Base-by-base conservation (phyloP, 2,329 filamentous ascomycete species). In the Tolypocladium sp. region DNA sequence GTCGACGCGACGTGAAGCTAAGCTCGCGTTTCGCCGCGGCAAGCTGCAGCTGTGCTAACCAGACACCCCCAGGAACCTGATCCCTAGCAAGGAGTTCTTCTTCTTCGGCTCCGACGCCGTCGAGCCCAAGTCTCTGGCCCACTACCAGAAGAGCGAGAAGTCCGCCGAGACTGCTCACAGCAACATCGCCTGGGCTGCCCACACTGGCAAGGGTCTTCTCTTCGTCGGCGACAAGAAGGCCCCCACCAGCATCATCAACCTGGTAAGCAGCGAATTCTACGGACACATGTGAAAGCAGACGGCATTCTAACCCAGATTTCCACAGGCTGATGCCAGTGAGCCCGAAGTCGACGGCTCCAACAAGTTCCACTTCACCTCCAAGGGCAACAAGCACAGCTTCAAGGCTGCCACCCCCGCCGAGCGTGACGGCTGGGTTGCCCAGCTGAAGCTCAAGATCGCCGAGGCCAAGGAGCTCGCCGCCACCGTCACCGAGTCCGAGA, bases 121-220 rank as follows among this genome's bases (percentile, higher is more conserved):
- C 61, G 85, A 92, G 70, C 77, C 85, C 67, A 88, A 93, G 77
- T 82, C 88, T 71, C 82, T 97, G 59, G 76, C 81, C 66, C 78
- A 82, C 68, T 97, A 93, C 80, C 82, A 95, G 67, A 91, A 92
- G 77, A 87, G 86, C 69, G 92, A 96, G 84, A 97, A 97, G 87
- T 82, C 87, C 59, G 82, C 87, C 58, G 81, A 83, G 62, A 75
- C 87, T 65, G 88, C 89, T 62, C 88, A 95, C 79, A 83, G 90
- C 65, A 88, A 89, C 67, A 88, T 86, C 66, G 89, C 94, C 41
- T 97, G 94, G 91, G 91, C 93, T 63, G 87, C 86, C 67, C 86
- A 96, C 82, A 97, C 93, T 61, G 93, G 93, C 74, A 96, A 96
- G 82, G 94, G 94, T 71, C 88, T 97, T 25, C 81, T 97, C 49